A percentile compares a stretch with the other conserved stretches of the same genome.
phyloP scores from a whole-genome alignment of 306 rosid species.

The Cucumis cinereus region DNA sequence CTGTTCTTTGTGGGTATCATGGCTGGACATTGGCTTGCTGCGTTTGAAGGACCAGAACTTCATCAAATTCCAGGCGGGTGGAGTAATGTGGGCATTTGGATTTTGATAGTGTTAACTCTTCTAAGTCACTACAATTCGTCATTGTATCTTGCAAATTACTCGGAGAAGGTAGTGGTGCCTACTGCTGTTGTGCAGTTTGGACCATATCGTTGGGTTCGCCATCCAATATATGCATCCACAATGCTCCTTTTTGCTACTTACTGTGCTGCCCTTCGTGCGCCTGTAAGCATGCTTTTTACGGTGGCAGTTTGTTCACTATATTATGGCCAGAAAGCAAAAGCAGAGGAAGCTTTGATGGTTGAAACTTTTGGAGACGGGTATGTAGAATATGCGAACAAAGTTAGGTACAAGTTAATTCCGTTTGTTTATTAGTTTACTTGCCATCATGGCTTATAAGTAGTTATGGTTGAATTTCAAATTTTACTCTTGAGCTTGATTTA shows the following conservation, averaged over 20 bases:
- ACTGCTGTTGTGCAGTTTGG: conserved; percentile 83
- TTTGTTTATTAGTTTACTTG: conserved; percentile 41
- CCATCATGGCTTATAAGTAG: not conserved
- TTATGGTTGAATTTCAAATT: not conserved
- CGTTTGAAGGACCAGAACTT: conserved; percentile 93
- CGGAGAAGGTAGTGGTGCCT: conserved; percentile 86
- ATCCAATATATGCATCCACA: conserved; percentile 75
- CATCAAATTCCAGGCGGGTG: conserved; percentile 57
- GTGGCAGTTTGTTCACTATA: conserved; percentile 59
- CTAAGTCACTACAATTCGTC: conserved; percentile 76
- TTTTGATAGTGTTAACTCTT: conserved; percentile 42
- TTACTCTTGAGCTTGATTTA: not conserved
- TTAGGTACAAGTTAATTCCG: conserved; percentile 75
- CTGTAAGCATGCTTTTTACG: conserved; percentile 47
- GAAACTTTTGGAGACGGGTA: conserved; percentile 69
- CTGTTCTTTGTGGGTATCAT: conserved; percentile 56
- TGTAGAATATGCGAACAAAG: conserved; percentile 61
- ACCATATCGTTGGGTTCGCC: conserved; percentile 87
- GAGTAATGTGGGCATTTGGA: conserved; percentile 64
- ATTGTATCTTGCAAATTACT: conserved; percentile 73
- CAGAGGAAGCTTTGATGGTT: conserved; percentile 85
- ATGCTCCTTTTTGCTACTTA: conserved; percentile 63
- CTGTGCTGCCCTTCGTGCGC: conserved; percentile 68
- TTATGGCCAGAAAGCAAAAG: conserved; percentile 68
- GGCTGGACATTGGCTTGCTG: conserved; percentile 83